Base-by-base conservation (phyloP, 768 basidiomycete species). In the Sarcodon sp. region DNA sequence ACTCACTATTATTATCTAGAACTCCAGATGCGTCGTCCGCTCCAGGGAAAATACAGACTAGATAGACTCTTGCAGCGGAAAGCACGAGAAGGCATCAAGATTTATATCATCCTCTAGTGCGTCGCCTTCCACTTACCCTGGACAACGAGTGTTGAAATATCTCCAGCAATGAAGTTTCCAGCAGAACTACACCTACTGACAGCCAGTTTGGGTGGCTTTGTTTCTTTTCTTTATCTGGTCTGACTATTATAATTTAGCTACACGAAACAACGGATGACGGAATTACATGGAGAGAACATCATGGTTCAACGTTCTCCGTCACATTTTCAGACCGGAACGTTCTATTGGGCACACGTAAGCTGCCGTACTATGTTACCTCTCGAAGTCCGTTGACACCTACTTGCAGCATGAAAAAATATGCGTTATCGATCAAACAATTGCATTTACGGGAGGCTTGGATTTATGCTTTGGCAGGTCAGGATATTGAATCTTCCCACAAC, bases 401-500 rank as follows among this genome's bases (percentile, higher is more conserved):
- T 21, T 50, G 8, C 50, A 93, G 89, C 96, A 98, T 63, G 96
- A 99, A 71, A 99, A 99, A 61, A 60, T 99, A 53, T 98, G 94
- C 59, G 91, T 97, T 11, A 87, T 99, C 51, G 96, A 99, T 61
- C 87, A 96, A 61, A 80, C 90, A 1, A 96, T 98, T 53, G 93
- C 88, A 0, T 99, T 98, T 66, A 96, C 91, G 89, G 96, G 96
- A 13, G 96, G 96, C 3, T 65, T 99, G 38, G 96, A 99, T 64
- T 73, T 94, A 33, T 94, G 88, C 61, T 96, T 92, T 55, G 90
- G 91, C 58, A 73, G 89, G 77, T 83, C 51, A 1, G 54, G 33
- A 15, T 16, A 48, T 27, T 15, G 31, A 27, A 5, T 36, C 15
- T n/a, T 38, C 41, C 44, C 15, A 51, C 56, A 37, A 52, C 35